phyloP scores from a whole-genome alignment of 2,329 filamentous ascomycete genomes.

The Stylonectria norvegica region DNA sequence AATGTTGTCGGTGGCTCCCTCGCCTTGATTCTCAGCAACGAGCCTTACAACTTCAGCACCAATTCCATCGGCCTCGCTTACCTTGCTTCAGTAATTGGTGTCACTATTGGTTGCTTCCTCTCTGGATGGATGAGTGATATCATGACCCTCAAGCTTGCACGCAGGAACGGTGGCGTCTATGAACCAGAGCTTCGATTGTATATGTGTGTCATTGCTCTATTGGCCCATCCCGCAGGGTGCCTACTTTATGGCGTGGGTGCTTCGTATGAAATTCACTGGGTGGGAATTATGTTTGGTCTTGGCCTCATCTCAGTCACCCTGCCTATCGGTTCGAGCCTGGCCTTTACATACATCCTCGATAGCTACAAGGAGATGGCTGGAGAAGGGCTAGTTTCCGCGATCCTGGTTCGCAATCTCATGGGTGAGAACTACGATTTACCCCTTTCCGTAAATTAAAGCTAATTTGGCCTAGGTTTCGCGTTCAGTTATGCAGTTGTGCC shows the following conservation, averaged over 20 bases:
- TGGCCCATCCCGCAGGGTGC: conserved; percentile 22
- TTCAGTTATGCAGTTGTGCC: conserved; percentile 25
- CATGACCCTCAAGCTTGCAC: conserved; percentile 16
- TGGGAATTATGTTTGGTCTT: conserved; percentile 22
- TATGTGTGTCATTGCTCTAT: conserved; percentile 17
- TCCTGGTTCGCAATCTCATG: conserved; percentile 23
- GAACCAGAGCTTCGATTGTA: conserved; percentile 27
- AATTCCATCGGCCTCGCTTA: conserved; percentile 21
- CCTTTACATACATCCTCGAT: conserved; percentile 23
- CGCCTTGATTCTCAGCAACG: conserved; percentile 20
- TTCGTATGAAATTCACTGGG: conserved; percentile 22
- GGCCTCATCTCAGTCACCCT: conserved; percentile 20
- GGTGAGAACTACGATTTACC: conserved; percentile 8
- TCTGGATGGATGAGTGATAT: conserved; percentile 22
- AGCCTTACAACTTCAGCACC: conserved; percentile 22
- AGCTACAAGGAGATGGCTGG: conserved; percentile 25
- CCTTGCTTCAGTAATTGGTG: conserved; percentile 18
- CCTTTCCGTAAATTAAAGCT: not conserved
- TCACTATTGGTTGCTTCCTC: conserved; percentile 21
- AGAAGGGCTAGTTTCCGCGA: conserved; percentile 19
- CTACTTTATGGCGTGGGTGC: conserved; percentile 23
- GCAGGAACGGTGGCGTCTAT: conserved; percentile 22
- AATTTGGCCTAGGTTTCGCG: conserved; percentile 15
- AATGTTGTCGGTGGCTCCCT: conserved; percentile 20
- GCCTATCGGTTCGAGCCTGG: conserved; percentile 19